Evolutionary conservation across 495 filamentous ascomycete species (phyloP), one percentile per base, ranked within the genome.

Genomic region (Penicillium cinerascens): DNA sequence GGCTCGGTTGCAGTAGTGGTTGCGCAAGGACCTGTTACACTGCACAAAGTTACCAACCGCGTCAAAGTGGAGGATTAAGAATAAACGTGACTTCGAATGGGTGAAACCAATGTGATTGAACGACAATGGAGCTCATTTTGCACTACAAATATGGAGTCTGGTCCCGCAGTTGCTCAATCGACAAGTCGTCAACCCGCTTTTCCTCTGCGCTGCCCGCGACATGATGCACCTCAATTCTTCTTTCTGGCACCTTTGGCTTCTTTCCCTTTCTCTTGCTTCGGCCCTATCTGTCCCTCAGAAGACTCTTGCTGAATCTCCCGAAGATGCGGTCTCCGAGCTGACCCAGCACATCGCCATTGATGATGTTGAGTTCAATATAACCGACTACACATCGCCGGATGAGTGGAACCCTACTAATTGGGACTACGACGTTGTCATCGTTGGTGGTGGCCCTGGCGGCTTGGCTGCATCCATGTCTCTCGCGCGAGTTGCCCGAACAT

Each of bases 401-500:
- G 44, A 47, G 8, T 54, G 22, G 23, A 35, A 54, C 18, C 44
- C 37, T 13, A 22, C 11, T 6, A 13, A 47, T 18, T 54, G 43
- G 43, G 51, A 54, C 21, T 54, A 54, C 21, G 51, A 54, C 43
- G 51, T 54, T 21, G 29, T 37, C 6, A 54, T 54, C 44, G 29
- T 54, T 39, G 51, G 51, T 13, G 51, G 51, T 39, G 51, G 51
- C 20, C 51, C 51, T 38, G 51, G 42, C 25, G 51, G 51, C 18
- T 16, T 54, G 26, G 44, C 44, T 22, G 51, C 51, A 3, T 54
- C 44, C 2, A 54, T 48, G 44, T 48, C 44, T 15, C 38, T 54
- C 4, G 37, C 33, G 10, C 44, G 51, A 15, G 45, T 54, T n/a
- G 44, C 37, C 27, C 44, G 51, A 5, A 48, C 25, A 11, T 48